phyloP scores from a whole-genome alignment of 805 yeast species.

The Wickerhamomyces bovis region DNA sequence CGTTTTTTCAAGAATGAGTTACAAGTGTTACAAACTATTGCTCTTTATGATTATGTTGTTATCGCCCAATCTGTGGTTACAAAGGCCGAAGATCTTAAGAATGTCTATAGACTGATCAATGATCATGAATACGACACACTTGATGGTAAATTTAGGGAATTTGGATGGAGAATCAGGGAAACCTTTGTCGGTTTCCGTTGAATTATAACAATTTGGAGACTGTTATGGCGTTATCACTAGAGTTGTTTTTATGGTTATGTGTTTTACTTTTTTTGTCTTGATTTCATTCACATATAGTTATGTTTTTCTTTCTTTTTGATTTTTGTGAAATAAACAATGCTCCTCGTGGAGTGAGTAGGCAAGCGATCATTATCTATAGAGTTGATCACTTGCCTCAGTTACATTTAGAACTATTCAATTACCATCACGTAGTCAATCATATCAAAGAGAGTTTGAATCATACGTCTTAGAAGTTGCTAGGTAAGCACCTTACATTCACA shows the following conservation, averaged over 20 bases:
- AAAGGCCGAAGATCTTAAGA: constrained; percentile 2
- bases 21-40: constrained; percentile 29
- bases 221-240: not conserved
- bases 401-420: no score
- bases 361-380: not conserved
- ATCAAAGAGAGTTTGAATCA: no score
- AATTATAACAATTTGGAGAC: not conserved
- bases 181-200: constrained; percentile 1
- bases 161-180: constrained; percentile 10
- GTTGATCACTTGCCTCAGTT: not conserved
- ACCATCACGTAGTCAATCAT: no score
- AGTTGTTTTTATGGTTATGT: not conserved
- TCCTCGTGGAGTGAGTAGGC: no score
- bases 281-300: not conserved
- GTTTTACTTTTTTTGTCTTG: not conserved
- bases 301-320: not conserved
- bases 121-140: constrained; percentile 4
- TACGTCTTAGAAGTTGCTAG: no score
- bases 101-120: constrained; percentile 5
- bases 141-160: constrained; percentile 3
- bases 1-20: constrained; percentile 26
- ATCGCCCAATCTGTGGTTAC: constrained; percentile 1
- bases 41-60: constrained; percentile 20
- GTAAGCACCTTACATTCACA: no score
- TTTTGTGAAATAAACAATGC: no score